Evolutionary conservation across 345 rosid genomes (phyloP).

Genomic region (Dipteronia dyeriana): DNA sequence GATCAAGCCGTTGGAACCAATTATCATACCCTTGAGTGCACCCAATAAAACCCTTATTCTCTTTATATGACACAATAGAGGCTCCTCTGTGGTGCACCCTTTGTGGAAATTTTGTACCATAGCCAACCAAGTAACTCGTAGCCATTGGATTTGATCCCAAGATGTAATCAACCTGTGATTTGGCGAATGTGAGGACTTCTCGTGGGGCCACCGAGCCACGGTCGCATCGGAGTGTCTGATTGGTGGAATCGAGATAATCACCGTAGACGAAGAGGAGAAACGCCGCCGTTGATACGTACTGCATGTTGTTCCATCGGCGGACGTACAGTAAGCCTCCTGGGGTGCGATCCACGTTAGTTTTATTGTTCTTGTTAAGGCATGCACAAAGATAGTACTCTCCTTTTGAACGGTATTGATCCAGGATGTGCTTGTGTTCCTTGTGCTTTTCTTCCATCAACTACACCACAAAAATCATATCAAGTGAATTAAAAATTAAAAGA

Average conservation of each 20-base stretch:
- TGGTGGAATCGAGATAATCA: slow-evolving; percentile 38
- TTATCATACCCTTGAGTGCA: slow-evolving; percentile 66
- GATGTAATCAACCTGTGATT: slow-evolving; percentile 64
- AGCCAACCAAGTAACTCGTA: slow-evolving; percentile 63
- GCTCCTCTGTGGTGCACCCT: slow-evolving; percentile 78
- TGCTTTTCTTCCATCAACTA: slow-evolving; percentile 41
- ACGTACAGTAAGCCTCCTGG: slow-evolving; percentile 53
- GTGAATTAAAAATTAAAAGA: neutral
- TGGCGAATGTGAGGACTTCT: slow-evolving; percentile 40
- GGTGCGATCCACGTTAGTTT: slow-evolving; percentile 50
- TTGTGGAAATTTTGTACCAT: slow-evolving; percentile 47
- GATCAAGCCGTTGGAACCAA: slow-evolving; percentile 37
- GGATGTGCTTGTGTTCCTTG: slow-evolving; percentile 21
- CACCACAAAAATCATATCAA: neutral
- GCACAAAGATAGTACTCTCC: slow-evolving; percentile 59
- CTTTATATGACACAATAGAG: slow-evolving; percentile 46
- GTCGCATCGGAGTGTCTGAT: slow-evolving; percentile 37
- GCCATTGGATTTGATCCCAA: slow-evolving; percentile 57
- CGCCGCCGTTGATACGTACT: slow-evolving; percentile 51
- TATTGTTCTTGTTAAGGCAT: slow-evolving; percentile 46
- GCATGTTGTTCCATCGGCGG: slow-evolving; percentile 77
- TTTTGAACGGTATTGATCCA: slow-evolving; percentile 43
- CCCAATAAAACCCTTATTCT: slow-evolving; percentile 55
- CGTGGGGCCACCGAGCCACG: slow-evolving; percentile 25
- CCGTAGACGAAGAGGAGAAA: slow-evolving; percentile 55